phyloP scores from a whole-genome alignment of 2,329 filamentous ascomycete genomes.

The Talaromyces piceae region DNA sequence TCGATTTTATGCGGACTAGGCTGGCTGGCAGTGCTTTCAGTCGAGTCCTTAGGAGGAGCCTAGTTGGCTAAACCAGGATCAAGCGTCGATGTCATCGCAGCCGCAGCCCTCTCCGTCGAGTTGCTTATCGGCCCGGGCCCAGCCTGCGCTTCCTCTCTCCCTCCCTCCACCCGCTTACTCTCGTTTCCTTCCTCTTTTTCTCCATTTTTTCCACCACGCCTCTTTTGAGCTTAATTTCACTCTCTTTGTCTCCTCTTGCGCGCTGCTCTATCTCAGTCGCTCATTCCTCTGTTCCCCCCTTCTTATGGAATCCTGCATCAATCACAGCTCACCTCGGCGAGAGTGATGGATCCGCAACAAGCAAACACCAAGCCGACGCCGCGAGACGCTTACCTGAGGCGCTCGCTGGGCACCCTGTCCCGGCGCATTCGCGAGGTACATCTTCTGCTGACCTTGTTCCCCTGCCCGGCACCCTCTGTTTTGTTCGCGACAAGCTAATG shows the following conservation, averaged over 20 bases:
- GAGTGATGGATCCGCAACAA: constrained; percentile 10
- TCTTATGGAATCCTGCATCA: constrained; percentile 6
- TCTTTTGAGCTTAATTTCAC: not conserved
- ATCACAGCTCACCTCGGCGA: constrained; percentile 4
- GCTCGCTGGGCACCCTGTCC: constrained; percentile 37
- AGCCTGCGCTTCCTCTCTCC: not conserved
- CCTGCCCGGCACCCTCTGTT: too few species aligned
- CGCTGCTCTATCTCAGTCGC: constrained; percentile 2
- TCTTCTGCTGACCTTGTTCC: not conserved
- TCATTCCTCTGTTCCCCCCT: not conserved
- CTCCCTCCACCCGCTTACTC: too few species aligned
- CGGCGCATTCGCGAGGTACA: constrained; percentile 35
- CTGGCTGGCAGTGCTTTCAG: not conserved
- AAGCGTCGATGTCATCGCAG: not conserved
- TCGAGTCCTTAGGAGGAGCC: not conserved
- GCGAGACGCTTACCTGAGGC: constrained; percentile 36
- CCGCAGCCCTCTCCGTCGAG: too few species aligned
- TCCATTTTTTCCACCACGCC: not conserved
- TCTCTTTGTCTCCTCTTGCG: constrained; percentile 6
- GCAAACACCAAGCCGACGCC: constrained; percentile 21
- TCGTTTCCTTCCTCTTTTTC: not conserved
- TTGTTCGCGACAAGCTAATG: too few species aligned
- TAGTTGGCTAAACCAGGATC: too few species aligned
- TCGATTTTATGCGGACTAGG: too few species aligned
- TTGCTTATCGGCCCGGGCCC: too few species aligned